These are phyloP conservation scores for Trametes polyzona DNA, from an alignment of 1,284 basidiomycete species.

Conservation along the genomic window DNA sequence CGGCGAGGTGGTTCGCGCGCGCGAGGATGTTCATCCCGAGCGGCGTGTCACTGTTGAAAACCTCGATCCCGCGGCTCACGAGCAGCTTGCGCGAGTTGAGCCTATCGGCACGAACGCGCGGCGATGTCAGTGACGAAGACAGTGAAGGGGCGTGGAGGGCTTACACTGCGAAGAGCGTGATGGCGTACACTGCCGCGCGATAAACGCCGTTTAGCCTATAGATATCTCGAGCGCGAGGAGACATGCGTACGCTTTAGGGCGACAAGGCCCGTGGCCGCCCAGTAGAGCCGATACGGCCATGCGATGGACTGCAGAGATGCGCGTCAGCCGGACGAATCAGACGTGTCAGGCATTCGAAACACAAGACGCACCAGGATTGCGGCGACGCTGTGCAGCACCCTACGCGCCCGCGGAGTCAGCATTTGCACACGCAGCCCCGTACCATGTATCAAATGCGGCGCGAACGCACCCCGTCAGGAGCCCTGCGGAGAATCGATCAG, in stretches of 20 bases:
- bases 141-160: not conserved
- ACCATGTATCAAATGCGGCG: too few relatives aligned
- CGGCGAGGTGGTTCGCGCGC: slow-evolving; percentile 7
- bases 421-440: too few relatives aligned
- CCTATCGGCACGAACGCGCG: not conserved
- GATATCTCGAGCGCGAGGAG: too few relatives aligned
- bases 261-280: not conserved
- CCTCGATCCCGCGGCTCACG: not conserved
- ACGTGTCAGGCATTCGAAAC: not conserved
- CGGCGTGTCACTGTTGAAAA: not conserved
- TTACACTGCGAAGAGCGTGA: slow-evolving; percentile 8
- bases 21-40: not conserved
- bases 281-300: not conserved
- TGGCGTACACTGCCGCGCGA: slow-evolving; percentile 1
- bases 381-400: not conserved
- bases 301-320: not conserved
- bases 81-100: slow-evolving; percentile 10
- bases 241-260: not conserved
- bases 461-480: not conserved
- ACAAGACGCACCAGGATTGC: not conserved
- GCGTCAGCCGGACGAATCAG: not conserved
- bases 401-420: too few relatives aligned
- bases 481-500: not conserved
- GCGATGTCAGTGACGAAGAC: not conserved
- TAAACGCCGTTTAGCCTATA: not conserved